Percentiles rank a stretch among this genome's conserved stretches.
Conservation (phyloP, 1,284 basidiomycete genomes). For the Trichosporon sp. region DNA sequence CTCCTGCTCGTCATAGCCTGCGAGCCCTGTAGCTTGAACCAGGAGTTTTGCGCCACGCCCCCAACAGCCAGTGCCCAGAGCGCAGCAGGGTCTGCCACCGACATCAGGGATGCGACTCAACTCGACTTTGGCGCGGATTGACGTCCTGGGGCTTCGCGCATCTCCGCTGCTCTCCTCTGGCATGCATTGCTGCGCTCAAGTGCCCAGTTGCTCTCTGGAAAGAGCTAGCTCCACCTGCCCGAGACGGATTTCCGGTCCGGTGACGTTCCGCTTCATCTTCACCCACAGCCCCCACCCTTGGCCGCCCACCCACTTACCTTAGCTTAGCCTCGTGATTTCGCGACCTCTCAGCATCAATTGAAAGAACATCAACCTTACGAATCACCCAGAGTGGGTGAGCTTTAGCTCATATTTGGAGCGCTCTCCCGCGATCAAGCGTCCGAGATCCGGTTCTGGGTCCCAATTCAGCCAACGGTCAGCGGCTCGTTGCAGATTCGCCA, state of each 20-base stretch:
- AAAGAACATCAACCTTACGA: conserved; percentile 2
- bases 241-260: not conserved
- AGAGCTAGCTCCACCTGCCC: not conserved
- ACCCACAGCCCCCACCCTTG: not conserved
- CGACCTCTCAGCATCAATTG: not conserved
- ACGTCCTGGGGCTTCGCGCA: not conserved
- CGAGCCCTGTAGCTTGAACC: not conserved
- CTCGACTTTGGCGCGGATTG: not conserved
- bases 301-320: not conserved
- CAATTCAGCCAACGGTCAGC: not conserved
- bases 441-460: conserved; percentile 4
- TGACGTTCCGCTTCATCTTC: not conserved
- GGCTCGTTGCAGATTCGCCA: not conserved
- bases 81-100: not conserved
- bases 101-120: not conserved
- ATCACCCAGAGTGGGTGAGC: not conserved
- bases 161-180: not conserved
- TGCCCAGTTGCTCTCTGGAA: too few species aligned
- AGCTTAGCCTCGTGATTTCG: not conserved
- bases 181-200: not conserved
- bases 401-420: not conserved
- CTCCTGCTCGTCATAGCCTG: not conserved
- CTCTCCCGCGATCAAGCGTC: not conserved
- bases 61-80: not conserved
- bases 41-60: not conserved